These are phyloP conservation scores for Magnusiomyces tetraspermus DNA, from an alignment of 1,139 yeast genomes.

Conservation along the genomic window DNA sequence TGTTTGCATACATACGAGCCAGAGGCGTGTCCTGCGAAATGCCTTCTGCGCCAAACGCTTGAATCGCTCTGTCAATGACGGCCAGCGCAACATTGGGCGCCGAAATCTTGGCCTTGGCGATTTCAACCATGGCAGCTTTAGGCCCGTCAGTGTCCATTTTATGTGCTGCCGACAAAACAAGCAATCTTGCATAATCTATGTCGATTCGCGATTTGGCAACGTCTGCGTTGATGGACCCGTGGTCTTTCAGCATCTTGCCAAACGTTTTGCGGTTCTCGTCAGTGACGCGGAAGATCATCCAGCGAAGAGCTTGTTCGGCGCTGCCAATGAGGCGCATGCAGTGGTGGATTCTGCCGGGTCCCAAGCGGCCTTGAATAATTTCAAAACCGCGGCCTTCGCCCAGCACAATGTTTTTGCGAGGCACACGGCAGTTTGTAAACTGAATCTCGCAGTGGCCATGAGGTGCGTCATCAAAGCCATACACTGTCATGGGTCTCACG, in stretches of 20 bases:
- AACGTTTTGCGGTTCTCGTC: constrained; percentile 42
- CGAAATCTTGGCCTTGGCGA: constrained; percentile 61
- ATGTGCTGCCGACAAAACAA: constrained; percentile 59
- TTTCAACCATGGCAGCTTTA: constrained; percentile 49
- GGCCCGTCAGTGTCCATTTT: constrained; percentile 50
- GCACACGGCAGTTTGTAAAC: constrained; percentile 45
- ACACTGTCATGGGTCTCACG: constrained; percentile 48
- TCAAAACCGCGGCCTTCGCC: constrained; percentile 57
- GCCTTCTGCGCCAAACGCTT: constrained; percentile 64
- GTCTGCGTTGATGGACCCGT: constrained; percentile 45
- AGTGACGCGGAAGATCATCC: constrained; percentile 48
- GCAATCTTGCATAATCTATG: constrained; percentile 47
- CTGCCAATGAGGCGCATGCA: constrained; percentile 64
- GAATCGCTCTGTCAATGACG: constrained; percentile 59
- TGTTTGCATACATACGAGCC: constrained; percentile 47
- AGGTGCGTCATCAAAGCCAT: constrained; percentile 66
- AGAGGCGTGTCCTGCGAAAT: constrained; percentile 54
- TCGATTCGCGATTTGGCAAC: constrained; percentile 53
- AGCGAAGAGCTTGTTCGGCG: constrained; percentile 51
- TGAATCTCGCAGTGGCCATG: constrained; percentile 63
- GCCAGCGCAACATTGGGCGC: constrained; percentile 50
- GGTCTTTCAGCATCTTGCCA: constrained; percentile 45
- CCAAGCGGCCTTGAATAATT: constrained; percentile 58
- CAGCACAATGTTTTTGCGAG: constrained; percentile 37
- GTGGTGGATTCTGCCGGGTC: constrained; percentile 69